phyloP scores from a whole-genome alignment of 495 filamentous ascomycete genomes.

The Hypoxylon fuscum region DNA sequence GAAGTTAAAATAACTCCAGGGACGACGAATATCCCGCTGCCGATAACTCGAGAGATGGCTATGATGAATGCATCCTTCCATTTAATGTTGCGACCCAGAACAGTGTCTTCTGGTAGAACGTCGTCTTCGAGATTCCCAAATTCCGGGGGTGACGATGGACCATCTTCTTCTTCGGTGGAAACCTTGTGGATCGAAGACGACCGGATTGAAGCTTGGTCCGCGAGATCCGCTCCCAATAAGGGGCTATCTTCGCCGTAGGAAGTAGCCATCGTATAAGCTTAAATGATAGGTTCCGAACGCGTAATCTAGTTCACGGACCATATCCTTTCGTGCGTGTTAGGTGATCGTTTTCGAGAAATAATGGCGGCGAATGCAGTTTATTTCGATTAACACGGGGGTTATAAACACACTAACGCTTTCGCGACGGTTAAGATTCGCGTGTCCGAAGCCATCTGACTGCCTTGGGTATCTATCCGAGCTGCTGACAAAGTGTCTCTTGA shows the following conservation, averaged over 20 bases:
- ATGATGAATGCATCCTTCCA: slow-evolving; percentile 78
- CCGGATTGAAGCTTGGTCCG: slow-evolving; percentile 15
- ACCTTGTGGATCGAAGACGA: slow-evolving; percentile 24
- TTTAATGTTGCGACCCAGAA: slow-evolving; percentile 68
- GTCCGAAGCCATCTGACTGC: slow-evolving; percentile 25
- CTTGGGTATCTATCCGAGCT: too few species aligned
- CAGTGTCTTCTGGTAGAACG: slow-evolving; percentile 70
- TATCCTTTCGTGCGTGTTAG: neutral
- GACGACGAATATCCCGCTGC: slow-evolving; percentile 79
- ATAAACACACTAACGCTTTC: slow-evolving; percentile 6
- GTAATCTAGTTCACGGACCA: slow-evolving; percentile 10
- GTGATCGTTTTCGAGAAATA: neutral
- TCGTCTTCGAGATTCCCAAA: slow-evolving; percentile 59
- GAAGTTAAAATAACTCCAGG: slow-evolving; percentile 73
- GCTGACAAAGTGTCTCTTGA: slow-evolving; percentile 38
- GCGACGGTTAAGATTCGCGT: slow-evolving; percentile 8
- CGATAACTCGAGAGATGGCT: slow-evolving; percentile 79
- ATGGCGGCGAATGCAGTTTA: neutral
- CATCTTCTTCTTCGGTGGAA: slow-evolving; percentile 31
- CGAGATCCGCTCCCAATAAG: slow-evolving; percentile 21
- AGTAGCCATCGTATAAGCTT: slow-evolving; percentile 12
- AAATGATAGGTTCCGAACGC: neutral
- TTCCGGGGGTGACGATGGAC: slow-evolving; percentile 31
- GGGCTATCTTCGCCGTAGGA: slow-evolving; percentile 25
- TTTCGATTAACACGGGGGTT: neutral